Base-by-base conservation (phyloP, 306 rosid species). In the Vachellia pachyceras region DNA sequence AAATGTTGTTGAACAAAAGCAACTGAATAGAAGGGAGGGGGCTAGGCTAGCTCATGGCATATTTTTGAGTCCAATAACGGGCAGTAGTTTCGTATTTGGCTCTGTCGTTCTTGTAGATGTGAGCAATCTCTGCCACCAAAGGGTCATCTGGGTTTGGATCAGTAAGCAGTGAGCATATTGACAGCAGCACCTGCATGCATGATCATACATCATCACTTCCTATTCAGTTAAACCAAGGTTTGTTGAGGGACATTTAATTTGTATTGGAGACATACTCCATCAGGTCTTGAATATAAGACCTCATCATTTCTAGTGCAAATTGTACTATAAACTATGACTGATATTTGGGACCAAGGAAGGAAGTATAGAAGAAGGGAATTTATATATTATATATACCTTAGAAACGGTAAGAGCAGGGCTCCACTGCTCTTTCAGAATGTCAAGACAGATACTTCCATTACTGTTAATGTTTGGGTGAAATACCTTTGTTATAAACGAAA, bases 141-240 rank as follows among this genome's bases (percentile, higher is more conserved):
- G 96, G 96, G 86, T 91, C 96, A 77, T 91, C 92, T 25, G 93
- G 96, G 80, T 91, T 91, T 80, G 93, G 96, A 81, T 89, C 96
- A 0, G 96, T 91, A 78, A 91, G 80, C 92, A 91, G 77, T 50
- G 96, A 91, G 92, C 96, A 91, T 69, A 91, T 91, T 41, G 93
- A 91, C 52, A 91, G 90, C 86, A 91, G 81, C 29, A 91, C 96
- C 96, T 91, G 68, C 40, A 14, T 9, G 1, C 6, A 18, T n/a
- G 1, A 54, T n/a, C 25, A 54, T 25, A 18, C 45, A 41, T 41
- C 8, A 41, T 41, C 45, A 8, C 45, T 41, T 41, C 45, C 45
- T 41, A 6, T 41, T 41, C 6, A 1, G 7, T 41, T 6, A 41
- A 41, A 41, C 10, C 10, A 41, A 41, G 45, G 45, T 41, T 29